Percentiles rank a stretch among this genome's conserved stretches.
Conservation (phyloP, 2,329 filamentous ascomycete genomes). For the Beauveria brongniartii region DNA sequence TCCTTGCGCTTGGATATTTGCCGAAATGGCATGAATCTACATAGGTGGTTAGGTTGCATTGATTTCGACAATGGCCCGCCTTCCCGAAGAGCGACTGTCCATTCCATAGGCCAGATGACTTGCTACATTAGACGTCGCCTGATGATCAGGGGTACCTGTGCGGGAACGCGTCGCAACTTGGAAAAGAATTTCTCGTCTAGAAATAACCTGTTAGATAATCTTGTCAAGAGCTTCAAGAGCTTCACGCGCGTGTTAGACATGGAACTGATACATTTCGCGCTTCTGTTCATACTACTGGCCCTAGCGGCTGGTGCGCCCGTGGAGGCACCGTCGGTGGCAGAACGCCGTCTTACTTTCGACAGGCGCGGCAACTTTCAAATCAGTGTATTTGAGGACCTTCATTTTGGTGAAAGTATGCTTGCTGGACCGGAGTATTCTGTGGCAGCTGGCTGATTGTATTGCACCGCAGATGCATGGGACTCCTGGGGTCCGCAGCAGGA, state of each 20-base stretch:
- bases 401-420: constrained; percentile 15
- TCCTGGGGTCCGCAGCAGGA: constrained; percentile 31
- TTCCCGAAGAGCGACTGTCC: not conserved
- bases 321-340: constrained; percentile 41
- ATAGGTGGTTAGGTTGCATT: not conserved
- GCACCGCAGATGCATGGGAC: constrained; percentile 19
- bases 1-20: too few species aligned
- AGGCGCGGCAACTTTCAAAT: constrained; percentile 14
- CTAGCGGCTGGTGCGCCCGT: not conserved
- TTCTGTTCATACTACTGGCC: not conserved
- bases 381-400: constrained; percentile 15
- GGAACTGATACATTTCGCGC: not conserved
- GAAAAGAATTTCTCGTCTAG: not conserved
- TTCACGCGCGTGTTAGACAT: not conserved
- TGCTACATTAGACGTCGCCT: not conserved
- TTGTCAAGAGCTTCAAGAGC: not conserved
- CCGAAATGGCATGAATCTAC: not conserved
- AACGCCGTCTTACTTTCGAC: constrained; percentile 24
- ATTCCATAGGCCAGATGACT: not conserved
- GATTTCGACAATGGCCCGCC: not conserved
- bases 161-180: not conserved
- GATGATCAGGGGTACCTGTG: not conserved
- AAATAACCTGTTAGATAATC: not conserved
- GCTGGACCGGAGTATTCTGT: not conserved
- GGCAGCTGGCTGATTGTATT: not conserved